Evolutionary conservation across 495 filamentous ascomycete genomes (phyloP).

Genomic region (Aspergillus leporis): DNA sequence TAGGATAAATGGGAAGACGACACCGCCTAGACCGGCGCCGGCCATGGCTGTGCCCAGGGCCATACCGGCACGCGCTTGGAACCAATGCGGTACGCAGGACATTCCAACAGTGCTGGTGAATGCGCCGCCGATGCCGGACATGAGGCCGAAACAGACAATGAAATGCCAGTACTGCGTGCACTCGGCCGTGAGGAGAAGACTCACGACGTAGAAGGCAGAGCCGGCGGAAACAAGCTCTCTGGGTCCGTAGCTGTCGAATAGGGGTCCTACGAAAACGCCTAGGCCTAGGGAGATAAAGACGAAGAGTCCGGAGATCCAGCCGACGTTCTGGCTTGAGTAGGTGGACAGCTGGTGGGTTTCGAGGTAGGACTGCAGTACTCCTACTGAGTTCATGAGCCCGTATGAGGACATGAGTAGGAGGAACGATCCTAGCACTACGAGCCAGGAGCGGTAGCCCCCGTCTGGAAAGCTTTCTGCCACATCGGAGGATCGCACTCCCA

Average conservation of each 20-base stretch:
- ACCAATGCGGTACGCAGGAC: constrained; percentile 43
- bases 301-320: constrained; percentile 66
- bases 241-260: constrained; percentile 65
- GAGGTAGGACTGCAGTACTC: constrained; percentile 65
- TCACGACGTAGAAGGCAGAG: constrained; percentile 48
- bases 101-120: constrained; percentile 55
- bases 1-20: constrained; percentile 61
- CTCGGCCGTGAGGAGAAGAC: constrained; percentile 54
- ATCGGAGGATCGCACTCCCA: background rate
- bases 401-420: constrained; percentile 60
- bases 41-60: constrained; percentile 43
- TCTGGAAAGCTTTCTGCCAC: constrained; percentile 53
- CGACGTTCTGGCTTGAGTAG: constrained; percentile 58
- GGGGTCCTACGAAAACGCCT: constrained; percentile 63
- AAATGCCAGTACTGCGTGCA: constrained; percentile 66
- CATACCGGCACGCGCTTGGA: constrained; percentile 36
- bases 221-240: constrained; percentile 53
- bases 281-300: constrained; percentile 62
- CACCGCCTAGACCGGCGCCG: constrained; percentile 51
- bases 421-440: constrained; percentile 65
- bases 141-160: constrained; percentile 59
- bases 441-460: constrained; percentile 60
- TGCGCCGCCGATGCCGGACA: constrained; percentile 58
- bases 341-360: constrained; percentile 55
- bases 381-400: constrained; percentile 62